Percentiles rank a stretch among this genome's conserved stretches.
These are phyloP conservation scores for Glycyrrhiza uralensis DNA, from an alignment of 306 rosid genomes.

Conservation along the genomic window DNA sequence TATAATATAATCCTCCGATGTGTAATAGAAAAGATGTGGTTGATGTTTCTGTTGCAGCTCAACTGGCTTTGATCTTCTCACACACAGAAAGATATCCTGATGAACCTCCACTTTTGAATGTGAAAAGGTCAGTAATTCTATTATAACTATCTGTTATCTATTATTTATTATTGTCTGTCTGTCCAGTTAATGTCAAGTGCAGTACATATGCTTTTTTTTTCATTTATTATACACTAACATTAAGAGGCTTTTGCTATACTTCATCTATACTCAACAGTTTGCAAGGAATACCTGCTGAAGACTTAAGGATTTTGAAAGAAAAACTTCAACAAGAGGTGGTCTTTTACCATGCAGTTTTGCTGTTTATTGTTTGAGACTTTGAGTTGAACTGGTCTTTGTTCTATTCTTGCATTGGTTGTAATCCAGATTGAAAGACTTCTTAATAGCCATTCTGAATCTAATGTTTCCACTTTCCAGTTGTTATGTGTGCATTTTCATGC, in stretches of 20 bases:
- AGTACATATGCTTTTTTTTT: not conserved
- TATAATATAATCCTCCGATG: slow-evolving; percentile 5
- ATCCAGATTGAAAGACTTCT: slow-evolving; percentile 4
- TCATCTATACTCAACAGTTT: slow-evolving; percentile 50
- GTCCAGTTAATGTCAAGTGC: not conserved
- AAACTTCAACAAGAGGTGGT: slow-evolving; percentile 88
- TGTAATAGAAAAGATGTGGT: slow-evolving; percentile 14
- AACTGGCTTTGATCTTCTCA: slow-evolving; percentile 85
- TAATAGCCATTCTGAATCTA: not conserved
- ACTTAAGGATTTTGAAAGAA: slow-evolving; percentile 71
- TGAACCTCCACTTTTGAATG: slow-evolving; percentile 93
- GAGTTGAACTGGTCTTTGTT: slow-evolving; percentile 5
- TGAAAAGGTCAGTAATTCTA: slow-evolving; percentile 57
- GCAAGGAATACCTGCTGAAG: slow-evolving; percentile 62
- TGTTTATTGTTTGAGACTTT: slow-evolving; percentile 23
- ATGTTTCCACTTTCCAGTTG: not conserved
- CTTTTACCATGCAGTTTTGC: slow-evolving; percentile 7
- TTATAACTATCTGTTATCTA: not conserved
- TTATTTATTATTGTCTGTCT: slow-evolving; percentile 12
- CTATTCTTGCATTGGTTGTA: slow-evolving; percentile 15
- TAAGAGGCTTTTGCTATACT: slow-evolving; percentile 17
- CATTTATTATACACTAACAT: slow-evolving; percentile 9
- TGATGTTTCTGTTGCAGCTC: slow-evolving; percentile 62
- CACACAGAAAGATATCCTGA: slow-evolving; percentile 95
- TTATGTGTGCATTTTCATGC: slow-evolving; percentile 9